Percentiles rank a stretch among this genome's conserved stretches.
Conservation (phyloP, 352 stramenopile species). For the Globisporangium spinosum region DNA sequence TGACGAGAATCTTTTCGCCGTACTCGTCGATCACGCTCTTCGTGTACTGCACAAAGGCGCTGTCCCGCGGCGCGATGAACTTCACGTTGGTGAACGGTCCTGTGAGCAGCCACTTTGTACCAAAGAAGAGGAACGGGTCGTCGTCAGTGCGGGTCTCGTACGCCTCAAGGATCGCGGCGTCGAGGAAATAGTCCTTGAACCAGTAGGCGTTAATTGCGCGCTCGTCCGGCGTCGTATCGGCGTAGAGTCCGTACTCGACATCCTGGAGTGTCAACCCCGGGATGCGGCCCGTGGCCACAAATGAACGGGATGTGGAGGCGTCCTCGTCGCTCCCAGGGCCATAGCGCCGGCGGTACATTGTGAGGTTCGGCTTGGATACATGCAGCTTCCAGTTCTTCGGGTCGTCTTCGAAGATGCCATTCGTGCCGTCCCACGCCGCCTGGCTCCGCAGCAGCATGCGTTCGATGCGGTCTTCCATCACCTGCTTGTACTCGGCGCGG, state of each 20-base stretch:
- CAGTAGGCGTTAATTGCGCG: constrained; percentile 53
- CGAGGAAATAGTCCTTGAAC: constrained; percentile 61
- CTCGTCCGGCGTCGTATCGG: constrained; percentile 69
- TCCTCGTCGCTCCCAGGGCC: constrained; percentile 7
- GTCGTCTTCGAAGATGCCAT: constrained; percentile 51
- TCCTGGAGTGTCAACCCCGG: constrained; percentile 55
- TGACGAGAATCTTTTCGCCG: constrained; percentile 57
- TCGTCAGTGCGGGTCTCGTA: constrained; percentile 54
- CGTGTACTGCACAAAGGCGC: constrained; percentile 59
- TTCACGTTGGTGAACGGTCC: constrained; percentile 37
- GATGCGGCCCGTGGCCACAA: constrained; percentile 56
- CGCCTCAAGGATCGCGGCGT: constrained; percentile 58
- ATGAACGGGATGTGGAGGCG: constrained; percentile 29
- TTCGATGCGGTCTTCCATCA: constrained; percentile 37
- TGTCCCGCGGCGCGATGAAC: constrained; percentile 57
- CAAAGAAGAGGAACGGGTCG: constrained; percentile 69
- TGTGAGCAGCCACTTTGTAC: constrained; percentile 70
- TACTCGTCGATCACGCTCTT: constrained; percentile 38
- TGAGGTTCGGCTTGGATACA: constrained; percentile 47
- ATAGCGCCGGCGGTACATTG: constrained; percentile 35
- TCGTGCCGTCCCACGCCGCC: constrained; percentile 52
- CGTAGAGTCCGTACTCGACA: constrained; percentile 67
- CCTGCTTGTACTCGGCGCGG: constrained; percentile 8
- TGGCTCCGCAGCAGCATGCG: constrained; percentile 34
- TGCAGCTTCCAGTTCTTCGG: constrained; percentile 63